Conservation (phyloP, 2,329 filamentous ascomycete species). For the Hymenotorrendiella dingleyae region DNA sequence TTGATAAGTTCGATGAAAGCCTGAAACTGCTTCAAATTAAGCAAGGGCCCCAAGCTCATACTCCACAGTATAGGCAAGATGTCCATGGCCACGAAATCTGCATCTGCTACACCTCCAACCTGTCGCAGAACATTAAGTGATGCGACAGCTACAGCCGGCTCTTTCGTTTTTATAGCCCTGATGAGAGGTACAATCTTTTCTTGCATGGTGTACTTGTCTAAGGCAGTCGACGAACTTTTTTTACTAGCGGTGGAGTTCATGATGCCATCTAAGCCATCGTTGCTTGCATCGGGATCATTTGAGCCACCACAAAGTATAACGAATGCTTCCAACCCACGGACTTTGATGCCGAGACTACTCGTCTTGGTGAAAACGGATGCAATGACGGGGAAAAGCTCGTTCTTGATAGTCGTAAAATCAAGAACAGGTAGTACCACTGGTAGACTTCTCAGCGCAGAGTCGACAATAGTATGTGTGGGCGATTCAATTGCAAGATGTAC, state of each 20-base stretch:
- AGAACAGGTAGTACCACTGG: conserved; percentile 78
- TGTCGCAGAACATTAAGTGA: conserved; percentile 78
- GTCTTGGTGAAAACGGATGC: conserved; percentile 88
- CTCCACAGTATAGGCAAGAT: conserved; percentile 84
- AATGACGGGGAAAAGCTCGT: conserved; percentile 90
- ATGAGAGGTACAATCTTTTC: conserved; percentile 92
- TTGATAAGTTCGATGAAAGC: conserved; percentile 87
- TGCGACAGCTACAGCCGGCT: conserved; percentile 95
- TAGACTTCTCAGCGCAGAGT: conserved; percentile 74
- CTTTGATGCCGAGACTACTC: conserved; percentile 89
- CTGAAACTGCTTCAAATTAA: conserved; percentile 84
- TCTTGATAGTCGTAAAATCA: conserved; percentile 95
- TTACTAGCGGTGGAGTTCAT: conserved; percentile 42
- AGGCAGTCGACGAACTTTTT: conserved; percentile 64
- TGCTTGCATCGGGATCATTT: conserved; percentile 41
- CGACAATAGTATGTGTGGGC: conserved; percentile 80
- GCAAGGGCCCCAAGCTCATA: conserved; percentile 83
- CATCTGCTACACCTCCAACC: conserved; percentile 74
- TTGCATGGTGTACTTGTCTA: conserved; percentile 98
- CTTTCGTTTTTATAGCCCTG: conserved; percentile 93
- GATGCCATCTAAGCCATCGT: conserved; percentile 74
- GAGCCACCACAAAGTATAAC: conserved; percentile 81
- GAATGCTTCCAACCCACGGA: conserved; percentile 85
- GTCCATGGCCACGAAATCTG: conserved; percentile 88
- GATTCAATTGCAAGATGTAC: conserved; percentile 80